Evolutionary conservation across 805 yeast genomes (phyloP), one percentile per base, ranked within the genome.

Genomic region (Spathaspora arborariae): DNA sequence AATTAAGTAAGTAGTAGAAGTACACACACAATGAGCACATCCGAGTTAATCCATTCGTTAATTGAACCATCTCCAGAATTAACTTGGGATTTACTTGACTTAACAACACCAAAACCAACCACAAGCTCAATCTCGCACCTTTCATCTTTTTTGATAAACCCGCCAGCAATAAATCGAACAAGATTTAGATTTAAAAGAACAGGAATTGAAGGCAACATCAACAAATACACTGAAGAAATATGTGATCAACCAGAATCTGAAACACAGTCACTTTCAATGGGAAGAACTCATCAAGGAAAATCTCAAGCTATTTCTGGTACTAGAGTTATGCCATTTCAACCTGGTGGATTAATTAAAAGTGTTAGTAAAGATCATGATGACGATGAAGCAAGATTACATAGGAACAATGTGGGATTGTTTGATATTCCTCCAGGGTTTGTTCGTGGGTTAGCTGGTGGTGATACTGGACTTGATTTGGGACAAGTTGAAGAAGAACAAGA

Each of bases 291-390:
- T 51, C 80, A 82, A 13, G 74, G 85, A 5, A 80, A 79, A 52
- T 70, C 70, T n/a, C 84, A 81, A 36, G 70, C 82, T 1, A 67
- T 88, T 2, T 70, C 75, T 41, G 98, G 98, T 0, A 75, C 95
- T 0, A 77, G 81, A 16, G 86, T 78, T 56, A 66, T 92, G 57
- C 99, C 99, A 0, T 94, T 94, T 60, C 83, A 85, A 48, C 99
- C 99, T 0, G 98, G 99, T 53, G 97, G 98, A 2, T 61, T 74
- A 36, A 62, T 57, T 24, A 57, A 58, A 7, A 40, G 51, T 9
- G 49, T 51, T n/a, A 46, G 49, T 41, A 50, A 46, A 20, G 51
- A 47, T 2, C 56, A 54, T 20, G 53, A 53, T 19, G 76, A 72
- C 44, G 65, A 62, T 3, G 59, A 71, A 0, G 54, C 64, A 35